Evolutionary conservation across 2,329 filamentous ascomycete species (phyloP), one percentile per base, ranked within the genome.

Genomic region (Sphaerulina populicola): DNA sequence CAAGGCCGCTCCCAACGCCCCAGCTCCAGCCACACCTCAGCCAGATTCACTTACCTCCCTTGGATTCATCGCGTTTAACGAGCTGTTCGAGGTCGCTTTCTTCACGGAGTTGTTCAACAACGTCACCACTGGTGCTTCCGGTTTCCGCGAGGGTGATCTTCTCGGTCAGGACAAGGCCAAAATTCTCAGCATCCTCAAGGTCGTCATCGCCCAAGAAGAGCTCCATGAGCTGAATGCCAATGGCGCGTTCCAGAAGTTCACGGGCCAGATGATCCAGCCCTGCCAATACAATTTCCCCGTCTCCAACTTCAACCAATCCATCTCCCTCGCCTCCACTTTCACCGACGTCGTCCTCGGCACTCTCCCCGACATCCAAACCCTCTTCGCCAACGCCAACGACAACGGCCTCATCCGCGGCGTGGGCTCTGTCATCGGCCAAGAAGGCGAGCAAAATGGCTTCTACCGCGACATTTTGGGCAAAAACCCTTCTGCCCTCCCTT

Each of bases 401-500:
- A 38, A 18, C 18, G 55, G 39, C 10, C 41, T 56, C 36, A 51
- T 61, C 38, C 78, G 78, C 51, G 74, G 75, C 5, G 79, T 82
- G 51, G 62, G 67, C 7, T 74, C 66, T 2, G 70, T 83, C 1
- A 77, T 84, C 18, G 83, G 82, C n/a, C 82, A 88, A 61, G 83
- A 88, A 71, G 85, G 82, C 53, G 80, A 86, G 65, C 85, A 88
- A 63, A 78, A 82, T 56, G 85, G 84, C 40, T 86, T 79, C 71
- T 88, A 79, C 72, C 80, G 83, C 46, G 60, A 71, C 23, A 66
- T 79, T 18, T 73, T 79, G 41, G 69, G 73, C 53, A 77, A 80
- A 57, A 72, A 78, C 33, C 81, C 84, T 0, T 78, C 77, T 2
- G 74, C 79, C 44, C 75, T 80, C 36, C 83, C 83, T 0, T 88